Base-by-base conservation (phyloP, 805 yeast genomes). In the Candida incommunis region DNA sequence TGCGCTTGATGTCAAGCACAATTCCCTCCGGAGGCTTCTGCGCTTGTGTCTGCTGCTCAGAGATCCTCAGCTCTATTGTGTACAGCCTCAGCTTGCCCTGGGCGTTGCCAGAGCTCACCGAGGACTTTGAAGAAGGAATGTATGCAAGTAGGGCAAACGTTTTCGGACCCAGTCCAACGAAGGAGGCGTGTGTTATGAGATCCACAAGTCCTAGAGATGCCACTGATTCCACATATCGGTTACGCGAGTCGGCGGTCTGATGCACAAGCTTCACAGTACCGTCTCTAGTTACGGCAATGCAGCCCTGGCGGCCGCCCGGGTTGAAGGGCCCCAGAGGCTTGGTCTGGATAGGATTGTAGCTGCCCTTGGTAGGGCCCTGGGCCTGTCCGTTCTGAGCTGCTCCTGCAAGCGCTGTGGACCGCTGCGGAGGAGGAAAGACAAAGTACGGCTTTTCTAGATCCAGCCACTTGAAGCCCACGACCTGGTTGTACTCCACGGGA, bases 401-500 rank as follows among this genome's bases (percentile, higher is more conserved):
- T 7, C 27, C 27, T 5, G 37, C 11, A n/a, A 5, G 5, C 20
- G 13, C 7, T n/a, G 9, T 11, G 20, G 37, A 11, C 4, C 37
- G 13, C 37, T 11, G 18, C 18, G 37, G 37, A n/a, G 37, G 37
- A 11, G 37, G 37, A 31, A 31, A 31, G 7, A 31, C 13, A 31
- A 11, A 31, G 5, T 31, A 18, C 5, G 11, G 11, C 20, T 31
- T 31, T 5, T 31, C 37, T 5, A 31, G 9, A 9, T 31, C 37
- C n/a, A 31, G 20, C 37, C 37, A 31, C n/a, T 31, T 31, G 37
- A 31, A 31, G 13, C 37, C 37, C 13, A 31, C 37, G 18, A 31
- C 37, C 20, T 31, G 37, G 20, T 31, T 31, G 18, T 13, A 31
- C 18, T 31, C 37, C 37, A 31, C 37, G 20, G 37, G 37, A 5